Evolutionary conservation across 108 stramenopile genomes (phyloP), one percentile per base, ranked within the genome.

Genomic region (Cyclotella baltica): DNA sequence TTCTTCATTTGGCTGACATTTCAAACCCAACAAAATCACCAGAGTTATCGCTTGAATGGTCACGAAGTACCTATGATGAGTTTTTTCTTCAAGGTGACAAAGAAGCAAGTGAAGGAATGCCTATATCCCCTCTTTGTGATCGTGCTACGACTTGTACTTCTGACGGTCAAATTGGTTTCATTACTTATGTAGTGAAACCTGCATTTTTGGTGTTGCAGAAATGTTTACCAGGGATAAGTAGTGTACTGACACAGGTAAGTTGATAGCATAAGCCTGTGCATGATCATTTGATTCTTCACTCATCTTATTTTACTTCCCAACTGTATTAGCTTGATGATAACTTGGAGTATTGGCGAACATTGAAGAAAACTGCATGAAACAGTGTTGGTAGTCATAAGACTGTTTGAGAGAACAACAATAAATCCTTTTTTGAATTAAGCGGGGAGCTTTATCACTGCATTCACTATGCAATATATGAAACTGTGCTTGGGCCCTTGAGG

Each of bases 11-110:
- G 62, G 86, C 89, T 2, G 93, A 94, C 79, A 88, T 94, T 31
- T 83, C 80, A 38, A 92, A 90, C 46, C 87, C 88, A 11, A 71
- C 84, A 46, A 88, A 89, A 69, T 73, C 76, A 25, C 84, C 69
- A 22, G 46, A 62, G 20, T 27, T 88, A 29, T 86, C 88, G 52
- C 25, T 73, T 20, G 63, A 76, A 62, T 94, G 93, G 93, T 69
- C 88, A 6, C 62, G 86, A 37, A 76, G 85, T 30, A 50, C 36
- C 4, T 69, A 76, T 59, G 87, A 90, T 34, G 94, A 95, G 75
- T 92, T 95, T 55, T 91, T 84, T 67, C 51, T 40, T 3, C 91
- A 95, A 57, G 93, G 91, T 22, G 90, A 91, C 80, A 61, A 66
- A 59, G 92, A 92, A 76, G 65, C 75, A 70, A 36, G 0, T 11